These are phyloP conservation scores for Papiliotrema nemorosa DNA, from an alignment of 1,284 basidiomycete species.

Conservation along the genomic window DNA sequence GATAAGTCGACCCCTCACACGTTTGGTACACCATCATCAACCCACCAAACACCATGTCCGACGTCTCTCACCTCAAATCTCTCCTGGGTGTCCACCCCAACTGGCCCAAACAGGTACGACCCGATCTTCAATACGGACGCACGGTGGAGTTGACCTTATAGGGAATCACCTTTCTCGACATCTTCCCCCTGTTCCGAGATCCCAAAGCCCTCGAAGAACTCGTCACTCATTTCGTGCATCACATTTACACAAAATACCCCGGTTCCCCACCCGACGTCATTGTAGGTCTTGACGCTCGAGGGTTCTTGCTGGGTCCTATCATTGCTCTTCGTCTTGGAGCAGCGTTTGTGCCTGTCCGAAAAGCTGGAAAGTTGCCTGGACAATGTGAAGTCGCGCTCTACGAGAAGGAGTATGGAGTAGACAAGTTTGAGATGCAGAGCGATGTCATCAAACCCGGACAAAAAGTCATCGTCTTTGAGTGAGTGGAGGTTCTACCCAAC, in stretches of 20 bases:
- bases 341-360: slow-evolving; percentile 94
- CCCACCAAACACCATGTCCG: slow-evolving; percentile 49
- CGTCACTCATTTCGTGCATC: slow-evolving; percentile 84
- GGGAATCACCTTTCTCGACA: slow-evolving; percentile 62
- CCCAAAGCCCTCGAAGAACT: slow-evolving; percentile 84
- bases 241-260: slow-evolving; percentile 62
- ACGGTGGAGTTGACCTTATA: slow-evolving; percentile 11
- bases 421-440: slow-evolving; percentile 91
- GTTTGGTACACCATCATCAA: not conserved
- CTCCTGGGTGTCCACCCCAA: slow-evolving; percentile 68
- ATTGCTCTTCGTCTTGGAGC: slow-evolving; percentile 88
- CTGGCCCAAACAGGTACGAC: slow-evolving; percentile 78
- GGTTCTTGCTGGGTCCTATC: slow-evolving; percentile 91
- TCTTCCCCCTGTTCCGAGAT: slow-evolving; percentile 82
- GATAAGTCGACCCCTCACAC: no score
- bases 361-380: slow-evolving; percentile 91
- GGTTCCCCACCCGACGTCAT: slow-evolving; percentile 86
- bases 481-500: slow-evolving; percentile 17
- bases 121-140: not conserved
- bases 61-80: slow-evolving; percentile 68
- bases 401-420: slow-evolving; percentile 90
- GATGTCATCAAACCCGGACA: slow-evolving; percentile 79
- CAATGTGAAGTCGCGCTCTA: slow-evolving; percentile 72
- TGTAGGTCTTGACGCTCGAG: slow-evolving; percentile 93
- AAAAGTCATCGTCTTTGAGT: slow-evolving; percentile 82